Evolutionary conservation across 139 green algal species (phyloP).

Genomic region (Closterium sp.): DNA sequence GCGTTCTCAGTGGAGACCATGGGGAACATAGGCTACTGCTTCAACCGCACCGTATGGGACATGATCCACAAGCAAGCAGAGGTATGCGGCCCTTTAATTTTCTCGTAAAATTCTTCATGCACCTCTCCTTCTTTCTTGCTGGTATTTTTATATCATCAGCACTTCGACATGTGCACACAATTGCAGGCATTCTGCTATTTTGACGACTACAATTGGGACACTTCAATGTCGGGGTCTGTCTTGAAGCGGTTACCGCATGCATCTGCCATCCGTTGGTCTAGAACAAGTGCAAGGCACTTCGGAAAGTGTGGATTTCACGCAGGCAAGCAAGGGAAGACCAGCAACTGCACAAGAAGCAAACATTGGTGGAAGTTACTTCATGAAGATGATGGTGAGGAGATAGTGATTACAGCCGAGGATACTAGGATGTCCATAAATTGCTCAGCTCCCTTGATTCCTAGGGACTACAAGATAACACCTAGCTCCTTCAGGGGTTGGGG

Average conservation of each 20-base stretch:
- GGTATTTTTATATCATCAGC: not conserved
- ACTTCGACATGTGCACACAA: not conserved
- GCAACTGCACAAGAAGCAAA: not conserved
- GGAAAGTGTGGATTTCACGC: not conserved
- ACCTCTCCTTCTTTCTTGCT: not conserved
- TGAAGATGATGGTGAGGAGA: not conserved
- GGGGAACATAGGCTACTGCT: constrained; percentile 46
- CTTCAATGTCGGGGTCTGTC: constrained; percentile 21
- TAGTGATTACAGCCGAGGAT: not conserved
- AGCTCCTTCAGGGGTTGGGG: constrained; percentile 1
- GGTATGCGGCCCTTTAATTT: not conserved
- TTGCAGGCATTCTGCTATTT: constrained; percentile 40
- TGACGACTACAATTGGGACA: constrained; percentile 51
- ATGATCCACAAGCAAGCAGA: not conserved
- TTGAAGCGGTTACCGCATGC: not conserved
- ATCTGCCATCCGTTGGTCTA: not conserved
- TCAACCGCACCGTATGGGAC: constrained; percentile 47
- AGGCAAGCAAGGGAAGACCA: not conserved
- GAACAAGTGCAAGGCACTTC: not conserved
- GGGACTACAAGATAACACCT: not conserved
- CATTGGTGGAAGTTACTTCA: not conserved
- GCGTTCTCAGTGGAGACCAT: constrained; percentile 8
- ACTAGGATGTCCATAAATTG: not conserved
- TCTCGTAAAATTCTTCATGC: not conserved
- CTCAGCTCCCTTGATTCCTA: not conserved